Conservation (phyloP, 2,329 filamentous ascomycete genomes). For the Nemania abortiva region DNA sequence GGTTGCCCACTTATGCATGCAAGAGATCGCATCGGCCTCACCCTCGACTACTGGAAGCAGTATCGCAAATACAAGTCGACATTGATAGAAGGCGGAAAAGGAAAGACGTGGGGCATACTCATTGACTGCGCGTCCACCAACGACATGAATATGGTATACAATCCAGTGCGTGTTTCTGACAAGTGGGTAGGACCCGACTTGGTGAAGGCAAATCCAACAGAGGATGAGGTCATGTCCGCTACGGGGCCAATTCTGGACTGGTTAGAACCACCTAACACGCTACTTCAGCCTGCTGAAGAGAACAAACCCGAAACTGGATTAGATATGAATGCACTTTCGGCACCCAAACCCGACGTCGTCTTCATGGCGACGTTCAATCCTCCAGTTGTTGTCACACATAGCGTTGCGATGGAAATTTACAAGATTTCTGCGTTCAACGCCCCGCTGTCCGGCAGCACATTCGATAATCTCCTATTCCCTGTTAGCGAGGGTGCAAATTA, state of each 20-base stretch:
- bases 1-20: slow-evolving; percentile 79
- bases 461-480: slow-evolving; percentile 70
- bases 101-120: slow-evolving; percentile 73
- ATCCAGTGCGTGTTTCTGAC: slow-evolving; percentile 76
- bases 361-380: slow-evolving; percentile 82
- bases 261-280: slow-evolving; percentile 76
- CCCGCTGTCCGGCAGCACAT: slow-evolving; percentile 60
- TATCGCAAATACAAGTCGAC: slow-evolving; percentile 61
- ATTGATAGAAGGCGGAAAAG: slow-evolving; percentile 54
- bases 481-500: slow-evolving; percentile 61
- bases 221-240: slow-evolving; percentile 55
- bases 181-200: slow-evolving; percentile 78
- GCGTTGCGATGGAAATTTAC: slow-evolving; percentile 72
- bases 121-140: slow-evolving; percentile 70
- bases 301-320: slow-evolving; percentile 65
- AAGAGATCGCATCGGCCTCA: slow-evolving; percentile 74
- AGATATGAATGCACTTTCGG: slow-evolving; percentile 58
- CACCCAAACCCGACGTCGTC: slow-evolving; percentile 72
- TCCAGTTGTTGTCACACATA: slow-evolving; percentile 76
- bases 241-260: slow-evolving; percentile 70
- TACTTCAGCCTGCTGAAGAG: slow-evolving; percentile 63
- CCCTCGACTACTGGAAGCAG: slow-evolving; percentile 83
- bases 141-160: slow-evolving; percentile 56
- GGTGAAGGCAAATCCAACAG: slow-evolving; percentile 66
- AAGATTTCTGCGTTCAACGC: slow-evolving; percentile 64